These are phyloP conservation scores for Salix purpurea DNA, from an alignment of 345 rosid species.

Conservation along the genomic window DNA sequence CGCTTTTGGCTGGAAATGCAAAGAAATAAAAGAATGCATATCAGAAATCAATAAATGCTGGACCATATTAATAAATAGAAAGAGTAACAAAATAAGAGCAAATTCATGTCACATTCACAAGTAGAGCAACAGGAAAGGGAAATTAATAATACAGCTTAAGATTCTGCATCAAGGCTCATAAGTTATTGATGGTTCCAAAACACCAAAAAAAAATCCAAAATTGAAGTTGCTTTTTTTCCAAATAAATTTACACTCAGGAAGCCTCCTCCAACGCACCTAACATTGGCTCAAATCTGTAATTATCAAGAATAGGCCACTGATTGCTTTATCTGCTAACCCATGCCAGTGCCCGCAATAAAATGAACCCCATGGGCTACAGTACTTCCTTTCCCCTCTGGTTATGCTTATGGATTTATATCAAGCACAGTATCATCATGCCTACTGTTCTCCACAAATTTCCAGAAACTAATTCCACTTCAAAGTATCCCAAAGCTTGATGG, in stretches of 20 bases:
- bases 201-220: neutral
- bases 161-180: neutral
- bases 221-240: neutral
- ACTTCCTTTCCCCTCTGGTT: neutral
- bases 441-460: neutral
- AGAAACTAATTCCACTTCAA: neutral
- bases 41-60: slow-evolving; percentile 12
- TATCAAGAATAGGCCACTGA: no score
- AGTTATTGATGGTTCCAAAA: neutral
- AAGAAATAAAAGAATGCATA: slow-evolving; percentile 11
- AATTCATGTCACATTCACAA: neutral
- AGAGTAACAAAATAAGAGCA: neutral
- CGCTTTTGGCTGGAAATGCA: slow-evolving; percentile 44
- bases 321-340: no score
- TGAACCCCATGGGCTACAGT: neutral
- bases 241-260: no score
- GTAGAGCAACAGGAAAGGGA: neutral
- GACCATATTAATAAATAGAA: neutral
- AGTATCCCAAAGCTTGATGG: neutral
- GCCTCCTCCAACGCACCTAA: neutral
- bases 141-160: neutral
- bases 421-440: neutral
- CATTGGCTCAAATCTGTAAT: neutral
- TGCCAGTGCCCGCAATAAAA: neutral
- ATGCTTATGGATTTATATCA: neutral